A percentile compares a stretch with the other conserved stretches of the same genome.
These are phyloP conservation scores for Ogataea pini DNA, from an alignment of 805 yeast species.

Conservation along the genomic window DNA sequence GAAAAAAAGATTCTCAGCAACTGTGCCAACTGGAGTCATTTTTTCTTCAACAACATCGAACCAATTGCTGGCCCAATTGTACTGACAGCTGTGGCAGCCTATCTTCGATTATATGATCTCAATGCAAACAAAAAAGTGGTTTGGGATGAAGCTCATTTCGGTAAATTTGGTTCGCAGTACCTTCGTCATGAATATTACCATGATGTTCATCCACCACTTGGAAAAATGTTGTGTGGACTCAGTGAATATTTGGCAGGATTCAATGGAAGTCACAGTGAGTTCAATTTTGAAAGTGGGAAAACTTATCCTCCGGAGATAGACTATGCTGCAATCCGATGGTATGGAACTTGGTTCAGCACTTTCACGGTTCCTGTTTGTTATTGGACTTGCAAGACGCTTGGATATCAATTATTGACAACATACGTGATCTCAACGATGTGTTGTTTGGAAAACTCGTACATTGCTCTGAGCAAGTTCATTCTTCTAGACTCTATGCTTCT, in stretches of 20 bases:
- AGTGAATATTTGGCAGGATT: conserved; percentile 86
- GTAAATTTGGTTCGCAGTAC: conserved; percentile 93
- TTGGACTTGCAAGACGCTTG: conserved; percentile 62
- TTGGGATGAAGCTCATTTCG: conserved; percentile 94
- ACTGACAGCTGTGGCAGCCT: conserved; percentile 48
- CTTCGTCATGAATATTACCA: conserved; percentile 86
- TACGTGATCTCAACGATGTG: conserved; percentile 65
- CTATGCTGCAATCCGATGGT: conserved; percentile 65
- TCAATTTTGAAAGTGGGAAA: conserved; percentile 69
- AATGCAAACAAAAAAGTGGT: conserved; percentile 60
- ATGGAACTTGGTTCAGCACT: conserved; percentile 69
- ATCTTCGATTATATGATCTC: conserved; percentile 60
- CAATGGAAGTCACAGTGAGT: conserved; percentile 56
- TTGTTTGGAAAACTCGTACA: conserved; percentile 65
- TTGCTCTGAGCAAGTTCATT: conserved; percentile 73
- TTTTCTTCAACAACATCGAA: conserved; percentile 24
- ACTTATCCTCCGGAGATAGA: conserved; percentile 62
- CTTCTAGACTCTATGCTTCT: conserved; percentile 74
- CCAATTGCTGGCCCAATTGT: conserved; percentile 43
- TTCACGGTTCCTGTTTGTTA: conserved; percentile 71
- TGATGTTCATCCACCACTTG: conserved; percentile 97
- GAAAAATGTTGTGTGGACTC: conserved; percentile 87
- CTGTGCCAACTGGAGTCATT: too few species aligned
- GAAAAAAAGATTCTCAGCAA: too few species aligned
- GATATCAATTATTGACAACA: conserved; percentile 50